Percentiles rank a stretch among this genome's conserved stretches.
These are phyloP conservation scores for Trametes cinnabarina DNA, from an alignment of 768 basidiomycete genomes.

Conservation along the genomic window DNA sequence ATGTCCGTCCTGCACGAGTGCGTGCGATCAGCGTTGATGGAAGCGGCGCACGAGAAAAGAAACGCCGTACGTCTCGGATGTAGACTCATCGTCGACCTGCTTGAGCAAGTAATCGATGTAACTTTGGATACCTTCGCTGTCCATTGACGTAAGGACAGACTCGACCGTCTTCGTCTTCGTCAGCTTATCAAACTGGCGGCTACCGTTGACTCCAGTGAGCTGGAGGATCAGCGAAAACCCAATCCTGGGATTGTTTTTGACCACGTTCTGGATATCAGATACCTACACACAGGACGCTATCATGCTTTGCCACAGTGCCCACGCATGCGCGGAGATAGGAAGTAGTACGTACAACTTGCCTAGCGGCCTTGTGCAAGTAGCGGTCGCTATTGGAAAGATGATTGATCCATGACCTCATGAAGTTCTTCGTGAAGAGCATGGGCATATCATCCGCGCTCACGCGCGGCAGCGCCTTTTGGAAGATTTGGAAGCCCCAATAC, in stretches of 20 bases:
- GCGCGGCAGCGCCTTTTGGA: constrained; percentile 73
- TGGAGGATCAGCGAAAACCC: constrained; percentile 86
- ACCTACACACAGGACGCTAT: constrained; percentile 45
- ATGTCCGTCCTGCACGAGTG: constrained; percentile 40
- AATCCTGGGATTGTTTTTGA: constrained; percentile 70
- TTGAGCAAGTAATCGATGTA: constrained; percentile 74
- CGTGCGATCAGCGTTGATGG: constrained; percentile 9
- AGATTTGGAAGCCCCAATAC: constrained; percentile 94
- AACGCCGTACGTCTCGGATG: constrained; percentile 14
- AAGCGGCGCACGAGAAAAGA: constrained; percentile 12
- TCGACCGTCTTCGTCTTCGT: constrained; percentile 94
- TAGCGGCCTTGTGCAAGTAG: constrained; percentile 86
- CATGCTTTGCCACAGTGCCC: not conserved
- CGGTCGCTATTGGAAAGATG: constrained; percentile 87
- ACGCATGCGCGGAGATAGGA: not conserved
- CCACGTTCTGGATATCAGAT: constrained; percentile 69
- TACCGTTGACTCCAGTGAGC: constrained; percentile 80
- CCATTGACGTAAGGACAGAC: constrained; percentile 72
- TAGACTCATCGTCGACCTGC: constrained; percentile 49
- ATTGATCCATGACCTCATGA: constrained; percentile 97
- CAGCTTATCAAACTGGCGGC: constrained; percentile 85
- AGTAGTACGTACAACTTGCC: constrained; percentile 61
- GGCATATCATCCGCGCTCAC: constrained; percentile 66
- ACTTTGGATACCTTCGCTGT: constrained; percentile 65
- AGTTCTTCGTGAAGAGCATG: constrained; percentile 90